Evolutionary conservation across 257 asterid genomes (phyloP), one percentile per base, ranked within the genome.

Genomic region (Lithospermum erythrorhizon): DNA sequence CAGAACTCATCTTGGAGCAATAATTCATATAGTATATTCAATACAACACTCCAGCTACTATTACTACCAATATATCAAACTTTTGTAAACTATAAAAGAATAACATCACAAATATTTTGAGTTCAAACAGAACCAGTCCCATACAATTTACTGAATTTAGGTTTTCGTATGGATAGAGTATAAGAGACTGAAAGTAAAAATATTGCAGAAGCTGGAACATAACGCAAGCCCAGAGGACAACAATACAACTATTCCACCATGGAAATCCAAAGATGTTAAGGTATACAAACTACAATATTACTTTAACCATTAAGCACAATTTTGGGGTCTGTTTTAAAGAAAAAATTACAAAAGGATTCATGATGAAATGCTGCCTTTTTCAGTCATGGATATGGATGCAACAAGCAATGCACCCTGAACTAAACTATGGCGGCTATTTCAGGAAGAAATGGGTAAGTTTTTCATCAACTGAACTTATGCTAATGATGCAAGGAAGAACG

Each of bases 381-480:
- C 70, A 90, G 97, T 87, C 97, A 63, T 90, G 97, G 96, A 85
- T 90, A 81, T 87, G 95, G 97, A 90, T 90, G 97, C 97, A 90
- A 65, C 97, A 90, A 81, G 97, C 97, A 21, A 83, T 90, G 96
- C 97, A 90, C 85, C 96, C 96, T 6, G 96, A 90, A 75, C 73
- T 90, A 75, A 87, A 90, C 65, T 90, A 90, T 52, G 76, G 70
- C 82, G 72, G 90, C 77, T 84, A 72, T 75, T 83, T 87, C 88
- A 77, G 64, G 69, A 83, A 75, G 78, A 90, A 84, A 81, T 90
- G 97, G 97, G 95, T 90, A 83, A 58, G 78, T 61, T 30, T 62
- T 48, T 41, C 17, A 41, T 41, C 45, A 35, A 35, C 45, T 35
- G 45, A 27, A 27, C 30, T 27, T 6, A 27, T 3, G 11, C 45